A percentile compares a stretch with the other conserved stretches of the same genome.
These are phyloP conservation scores for Paradendryphiella salina DNA, from an alignment of 2,329 filamentous ascomycete genomes.

Conservation along the genomic window DNA sequence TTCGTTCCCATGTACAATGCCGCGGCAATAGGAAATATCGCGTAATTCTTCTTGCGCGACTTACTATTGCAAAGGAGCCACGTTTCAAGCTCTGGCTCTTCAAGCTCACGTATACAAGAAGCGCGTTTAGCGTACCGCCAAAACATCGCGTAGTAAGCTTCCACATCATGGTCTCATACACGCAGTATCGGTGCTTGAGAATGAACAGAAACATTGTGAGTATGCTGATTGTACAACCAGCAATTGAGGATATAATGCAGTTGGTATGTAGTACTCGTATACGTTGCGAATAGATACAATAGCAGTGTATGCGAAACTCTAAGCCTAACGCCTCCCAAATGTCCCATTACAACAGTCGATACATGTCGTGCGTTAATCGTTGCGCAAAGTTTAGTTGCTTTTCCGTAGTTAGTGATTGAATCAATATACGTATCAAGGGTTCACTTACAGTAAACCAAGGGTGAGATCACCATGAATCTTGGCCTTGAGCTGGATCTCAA, in stretches of 20 bases:
- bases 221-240: too few species aligned
- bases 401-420: conserved; percentile 19
- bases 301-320: conserved; percentile 27
- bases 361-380: conserved; percentile 24
- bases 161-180: too few species aligned
- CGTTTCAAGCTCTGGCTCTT: too few species aligned
- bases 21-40: too few species aligned
- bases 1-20: not conserved
- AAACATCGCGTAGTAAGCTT: too few species aligned
- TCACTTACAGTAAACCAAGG: conserved; percentile 57
- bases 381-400: conserved; percentile 35
- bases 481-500: conserved; percentile 66
- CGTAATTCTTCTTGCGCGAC: too few species aligned
- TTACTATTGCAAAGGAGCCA: too few species aligned
- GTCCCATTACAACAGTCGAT: conserved; percentile 10
- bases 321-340: conserved; percentile 33
- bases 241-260: not conserved
- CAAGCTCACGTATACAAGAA: too few species aligned
- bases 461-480: conserved; percentile 67
- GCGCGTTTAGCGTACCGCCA: too few species aligned
- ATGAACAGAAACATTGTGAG: too few species aligned
- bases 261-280: conserved; percentile 19
- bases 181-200: too few species aligned
- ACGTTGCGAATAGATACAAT: conserved; percentile 24
- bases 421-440: not conserved